Evolutionary conservation across 2,329 filamentous ascomycete species (phyloP).

Genomic region (Helotiales sp.): DNA sequence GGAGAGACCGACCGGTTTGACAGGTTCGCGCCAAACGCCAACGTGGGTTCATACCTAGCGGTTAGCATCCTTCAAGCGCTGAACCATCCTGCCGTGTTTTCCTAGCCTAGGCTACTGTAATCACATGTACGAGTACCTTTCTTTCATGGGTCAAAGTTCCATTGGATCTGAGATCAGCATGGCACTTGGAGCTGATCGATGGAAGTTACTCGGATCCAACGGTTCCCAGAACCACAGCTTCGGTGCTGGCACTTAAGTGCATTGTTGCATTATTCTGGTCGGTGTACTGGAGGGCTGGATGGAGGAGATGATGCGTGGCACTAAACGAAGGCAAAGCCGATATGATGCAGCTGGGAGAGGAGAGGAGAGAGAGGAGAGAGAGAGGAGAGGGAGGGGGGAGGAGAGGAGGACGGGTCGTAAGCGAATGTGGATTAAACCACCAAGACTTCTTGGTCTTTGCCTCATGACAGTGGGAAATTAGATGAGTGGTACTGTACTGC

Average conservation of each 20-base stretch:
- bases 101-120: neutral
- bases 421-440: neutral
- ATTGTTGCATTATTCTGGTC: neutral
- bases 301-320: neutral
- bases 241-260: constrained; percentile 8
- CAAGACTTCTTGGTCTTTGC: neutral
- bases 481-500: neutral
- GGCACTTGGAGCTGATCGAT: neutral
- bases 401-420: neutral
- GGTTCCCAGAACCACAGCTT: constrained; percentile 1
- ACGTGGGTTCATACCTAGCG: constrained; percentile 1
- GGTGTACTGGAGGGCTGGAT: constrained; percentile 1
- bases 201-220: constrained; percentile 3
- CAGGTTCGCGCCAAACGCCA: constrained; percentile 10
- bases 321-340: neutral
- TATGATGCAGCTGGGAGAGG: neutral
- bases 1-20: neutral
- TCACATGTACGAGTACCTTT: no score
- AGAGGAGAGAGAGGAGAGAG: neutral
- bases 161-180: constrained; percentile 2
- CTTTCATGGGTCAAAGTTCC: no score
- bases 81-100: constrained; percentile 5
- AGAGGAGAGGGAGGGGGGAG: no score
- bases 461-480: neutral
- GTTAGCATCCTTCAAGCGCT: constrained; percentile 1